These are phyloP conservation scores for Orobanche coerulescens DNA, from an alignment of 257 asterid genomes.

Conservation along the genomic window DNA sequence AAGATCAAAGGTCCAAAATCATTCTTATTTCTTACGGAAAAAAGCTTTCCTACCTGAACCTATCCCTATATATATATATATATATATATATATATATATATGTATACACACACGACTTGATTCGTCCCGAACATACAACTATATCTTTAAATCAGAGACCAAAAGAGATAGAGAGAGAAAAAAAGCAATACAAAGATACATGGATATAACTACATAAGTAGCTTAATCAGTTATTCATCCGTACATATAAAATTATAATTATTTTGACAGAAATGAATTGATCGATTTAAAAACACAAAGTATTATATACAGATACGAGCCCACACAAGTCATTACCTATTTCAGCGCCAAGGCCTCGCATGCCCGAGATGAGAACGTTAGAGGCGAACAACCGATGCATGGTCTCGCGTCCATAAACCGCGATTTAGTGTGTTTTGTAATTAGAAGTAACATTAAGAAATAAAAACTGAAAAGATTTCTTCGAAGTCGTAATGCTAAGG, in stretches of 20 bases:
- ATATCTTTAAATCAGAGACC: not conserved
- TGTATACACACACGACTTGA: too few relatives aligned
- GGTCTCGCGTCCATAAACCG: constrained; percentile 36
- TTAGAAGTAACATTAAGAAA: too few relatives aligned
- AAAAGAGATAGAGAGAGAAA: too few relatives aligned
- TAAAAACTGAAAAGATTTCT: too few relatives aligned
- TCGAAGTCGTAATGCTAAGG: too few relatives aligned
- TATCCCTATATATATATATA: too few relatives aligned
- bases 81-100: too few relatives aligned
- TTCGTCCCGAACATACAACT: not conserved
- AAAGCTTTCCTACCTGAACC: too few relatives aligned
- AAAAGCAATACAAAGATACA: not conserved
- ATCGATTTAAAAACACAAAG: too few relatives aligned
- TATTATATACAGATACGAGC: not conserved
- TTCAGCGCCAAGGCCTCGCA: constrained; percentile 45
- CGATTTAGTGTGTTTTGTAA: too few relatives aligned
- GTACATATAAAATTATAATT: not conserved
- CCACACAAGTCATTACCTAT: constrained; percentile 21
- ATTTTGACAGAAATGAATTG: not conserved
- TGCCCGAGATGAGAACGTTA: constrained; percentile 36
- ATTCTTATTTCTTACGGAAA: too few relatives aligned
- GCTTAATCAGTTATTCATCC: not conserved
- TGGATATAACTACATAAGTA: not conserved
- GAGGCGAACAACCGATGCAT: constrained; percentile 42
- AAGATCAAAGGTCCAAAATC: too few relatives aligned